A percentile compares a stretch with the other conserved stretches of the same genome.
These are phyloP conservation scores for Mycena galopus DNA, from an alignment of 768 basidiomycete species.

Conservation along the genomic window DNA sequence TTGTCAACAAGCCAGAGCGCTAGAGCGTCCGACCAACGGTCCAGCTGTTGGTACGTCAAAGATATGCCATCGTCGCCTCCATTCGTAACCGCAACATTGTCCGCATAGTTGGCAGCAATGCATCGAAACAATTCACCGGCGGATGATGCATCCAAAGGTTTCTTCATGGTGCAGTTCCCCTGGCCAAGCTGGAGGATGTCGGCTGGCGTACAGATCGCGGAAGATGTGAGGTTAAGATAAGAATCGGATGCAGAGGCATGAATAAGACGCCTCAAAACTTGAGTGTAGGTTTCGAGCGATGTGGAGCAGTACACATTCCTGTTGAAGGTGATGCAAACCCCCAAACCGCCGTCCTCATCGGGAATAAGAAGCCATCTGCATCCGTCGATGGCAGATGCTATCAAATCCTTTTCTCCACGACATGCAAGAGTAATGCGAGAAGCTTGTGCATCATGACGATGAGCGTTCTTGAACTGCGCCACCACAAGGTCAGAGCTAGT, in stretches of 20 bases:
- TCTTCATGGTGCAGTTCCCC: not conserved
- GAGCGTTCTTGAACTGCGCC: constrained; percentile 7
- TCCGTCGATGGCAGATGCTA: constrained; percentile 3
- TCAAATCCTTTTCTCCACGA: not conserved
- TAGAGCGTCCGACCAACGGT: constrained; percentile 9
- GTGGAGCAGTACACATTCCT: constrained; percentile 1
- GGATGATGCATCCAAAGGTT: not conserved
- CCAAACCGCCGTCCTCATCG: constrained; percentile 2
- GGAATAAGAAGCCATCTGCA: constrained; percentile 8
- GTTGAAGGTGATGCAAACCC: not conserved
- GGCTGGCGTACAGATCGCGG: constrained; percentile 6
- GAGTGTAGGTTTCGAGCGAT: constrained; percentile 7
- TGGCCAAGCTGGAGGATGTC: constrained; percentile 3
- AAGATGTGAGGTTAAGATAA: constrained; percentile 10
- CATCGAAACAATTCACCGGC: constrained; percentile 4
- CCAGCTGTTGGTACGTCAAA: constrained; percentile 8
- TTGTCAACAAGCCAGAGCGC: constrained; percentile 4
- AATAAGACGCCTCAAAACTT: constrained; percentile 3
- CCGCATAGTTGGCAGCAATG: constrained; percentile 4
- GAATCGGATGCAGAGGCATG: constrained; percentile 4
- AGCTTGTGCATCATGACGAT: constrained; percentile 4
- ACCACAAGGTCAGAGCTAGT: constrained; percentile 7
- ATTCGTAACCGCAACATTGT: constrained; percentile 7
- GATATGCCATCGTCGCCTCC: constrained; percentile 5
- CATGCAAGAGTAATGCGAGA: constrained; percentile 5